Evolutionary conservation across 2,329 filamentous ascomycete genomes (phyloP), one percentile per base, ranked within the genome.

Genomic region (Curvularia sp.): DNA sequence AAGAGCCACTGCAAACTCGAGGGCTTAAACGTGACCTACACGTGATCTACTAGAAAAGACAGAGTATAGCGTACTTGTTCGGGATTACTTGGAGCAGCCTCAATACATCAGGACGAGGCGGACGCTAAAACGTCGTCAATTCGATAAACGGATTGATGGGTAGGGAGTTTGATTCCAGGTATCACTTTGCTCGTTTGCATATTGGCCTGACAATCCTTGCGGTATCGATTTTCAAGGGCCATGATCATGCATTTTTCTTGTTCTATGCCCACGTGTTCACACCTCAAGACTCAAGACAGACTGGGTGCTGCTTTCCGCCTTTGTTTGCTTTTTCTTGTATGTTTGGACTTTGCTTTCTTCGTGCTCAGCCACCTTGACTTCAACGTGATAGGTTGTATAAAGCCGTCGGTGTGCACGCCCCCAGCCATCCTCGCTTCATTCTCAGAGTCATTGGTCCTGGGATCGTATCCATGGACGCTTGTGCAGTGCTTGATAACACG

Each of bases 391-490:
- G 84, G 83, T 68, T 81, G 79, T 66, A 92, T 64, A 67, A 89
- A 92, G 0, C 89, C 86, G 72, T 92, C 89, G 1, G 86, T 83
- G 66, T 91, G 89, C 20, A 91, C 86, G 0, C 82, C 88, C 0
- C 88, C 89, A 8, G 81, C 65, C 67, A 86, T 83, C 47, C 70
- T 58, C 22, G 71, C 59, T 61, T 75, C 56, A 83, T 84, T 66
- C 80, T 83, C 82, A 79, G 63, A 76, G 20, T 78, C 73, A 35
- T 78, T 79, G 28, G 18, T 76, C 61, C 49, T 72, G 64, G 57
- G 81, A 67, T 76, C 74, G 58, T 77, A 77, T 53, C 72, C 75
- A 66, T 86, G 85, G 12, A 79, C 69, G 5, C 76, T 67, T 57
- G 71, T 76, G 48, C 85, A 60, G 63, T 87, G 85, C 53, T 81